phyloP scores from a whole-genome alignment of 2,329 filamentous ascomycete genomes.

The Stagonosporopsis vannaccii region DNA sequence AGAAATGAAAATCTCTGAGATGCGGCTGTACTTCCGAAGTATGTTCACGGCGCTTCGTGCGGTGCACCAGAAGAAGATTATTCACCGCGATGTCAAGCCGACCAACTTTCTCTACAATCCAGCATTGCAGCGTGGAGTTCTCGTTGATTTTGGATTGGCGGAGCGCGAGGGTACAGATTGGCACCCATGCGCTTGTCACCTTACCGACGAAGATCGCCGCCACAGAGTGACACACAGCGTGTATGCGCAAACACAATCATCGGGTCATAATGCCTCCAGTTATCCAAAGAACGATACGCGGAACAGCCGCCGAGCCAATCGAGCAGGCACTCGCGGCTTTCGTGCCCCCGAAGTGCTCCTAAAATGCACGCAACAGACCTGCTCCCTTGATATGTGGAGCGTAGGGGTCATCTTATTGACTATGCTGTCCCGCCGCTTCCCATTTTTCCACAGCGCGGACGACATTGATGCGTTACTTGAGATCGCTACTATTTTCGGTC shows the following conservation, averaged over 20 bases:
- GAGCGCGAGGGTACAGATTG: conserved; percentile 75
- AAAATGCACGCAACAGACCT: conserved; percentile 95
- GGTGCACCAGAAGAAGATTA: conserved; percentile 83
- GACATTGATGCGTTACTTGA: conserved; percentile 98
- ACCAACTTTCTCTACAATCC: conserved; percentile 97
- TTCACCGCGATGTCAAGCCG: conserved; percentile 96
- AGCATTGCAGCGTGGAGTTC: conserved; percentile 77
- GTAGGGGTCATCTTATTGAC: conserved; percentile 97
- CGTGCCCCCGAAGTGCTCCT: conserved; percentile 95
- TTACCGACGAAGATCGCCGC: conserved; percentile 68
- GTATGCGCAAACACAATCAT: conserved; percentile 63
- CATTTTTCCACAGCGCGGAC: conserved; percentile 98
- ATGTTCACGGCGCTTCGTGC: conserved; percentile 84
- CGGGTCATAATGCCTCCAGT: conserved; percentile 58
- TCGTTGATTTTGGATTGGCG: conserved; percentile 98
- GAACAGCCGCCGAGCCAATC: conserved; percentile 87
- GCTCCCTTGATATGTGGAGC: conserved; percentile 94
- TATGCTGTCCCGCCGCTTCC: conserved; percentile 88
- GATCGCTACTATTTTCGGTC: conserved; percentile 93
- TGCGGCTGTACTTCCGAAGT: conserved; percentile 86
- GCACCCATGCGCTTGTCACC: conserved; percentile 83
- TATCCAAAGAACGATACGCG: conserved; percentile 92
- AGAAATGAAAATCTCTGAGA: conserved; percentile 84
- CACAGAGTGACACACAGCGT: conserved; percentile 61
- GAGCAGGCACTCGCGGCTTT: conserved; percentile 93